Evolutionary conservation across 2,329 filamentous ascomycete genomes (phyloP).

Genomic region (Cercospora sp.): DNA sequence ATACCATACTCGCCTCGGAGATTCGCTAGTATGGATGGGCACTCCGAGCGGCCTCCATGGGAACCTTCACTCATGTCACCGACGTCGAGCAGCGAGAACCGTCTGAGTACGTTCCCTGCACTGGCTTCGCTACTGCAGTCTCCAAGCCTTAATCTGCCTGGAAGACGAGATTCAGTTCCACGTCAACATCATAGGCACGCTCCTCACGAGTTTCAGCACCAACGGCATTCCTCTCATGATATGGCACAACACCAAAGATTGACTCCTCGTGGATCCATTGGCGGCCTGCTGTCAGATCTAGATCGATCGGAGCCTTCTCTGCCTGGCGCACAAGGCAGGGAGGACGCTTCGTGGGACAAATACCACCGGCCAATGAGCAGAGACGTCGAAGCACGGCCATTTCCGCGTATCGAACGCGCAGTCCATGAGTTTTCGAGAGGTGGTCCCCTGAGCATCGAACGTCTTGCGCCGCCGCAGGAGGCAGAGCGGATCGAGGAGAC

Average conservation of each 20-base stretch:
- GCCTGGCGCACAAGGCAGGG: slow-evolving; percentile 11
- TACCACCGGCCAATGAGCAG: slow-evolving; percentile 20
- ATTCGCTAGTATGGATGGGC: not conserved
- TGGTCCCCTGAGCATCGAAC: slow-evolving; percentile 24
- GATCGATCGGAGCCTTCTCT: slow-evolving; percentile 11
- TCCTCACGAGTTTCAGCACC: slow-evolving; percentile 9
- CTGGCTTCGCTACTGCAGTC: not conserved
- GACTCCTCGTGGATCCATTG: not conserved
- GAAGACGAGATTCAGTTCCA: not conserved
- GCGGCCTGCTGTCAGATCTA: not conserved
- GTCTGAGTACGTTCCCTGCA: slow-evolving; percentile 1
- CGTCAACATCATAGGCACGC: slow-evolving; percentile 13
- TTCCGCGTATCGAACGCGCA: slow-evolving; percentile 9
- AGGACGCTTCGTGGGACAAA: slow-evolving; percentile 18
- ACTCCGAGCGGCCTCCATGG: slow-evolving; percentile 2
- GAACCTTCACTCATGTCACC: slow-evolving; percentile 14
- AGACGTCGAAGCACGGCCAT: slow-evolving; percentile 8
- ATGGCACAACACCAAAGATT: not conserved
- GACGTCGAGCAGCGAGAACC: not conserved
- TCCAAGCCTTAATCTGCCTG: slow-evolving; percentile 2
- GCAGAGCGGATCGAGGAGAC: not conserved
- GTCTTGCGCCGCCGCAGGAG: slow-evolving; percentile 16
- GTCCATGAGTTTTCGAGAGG: slow-evolving; percentile 22
- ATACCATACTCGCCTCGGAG: slow-evolving; percentile 9
- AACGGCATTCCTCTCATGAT: slow-evolving; percentile 7